Conservation (phyloP, 1,284 basidiomycete species). For the Sanghuangporus weigelae region DNA sequence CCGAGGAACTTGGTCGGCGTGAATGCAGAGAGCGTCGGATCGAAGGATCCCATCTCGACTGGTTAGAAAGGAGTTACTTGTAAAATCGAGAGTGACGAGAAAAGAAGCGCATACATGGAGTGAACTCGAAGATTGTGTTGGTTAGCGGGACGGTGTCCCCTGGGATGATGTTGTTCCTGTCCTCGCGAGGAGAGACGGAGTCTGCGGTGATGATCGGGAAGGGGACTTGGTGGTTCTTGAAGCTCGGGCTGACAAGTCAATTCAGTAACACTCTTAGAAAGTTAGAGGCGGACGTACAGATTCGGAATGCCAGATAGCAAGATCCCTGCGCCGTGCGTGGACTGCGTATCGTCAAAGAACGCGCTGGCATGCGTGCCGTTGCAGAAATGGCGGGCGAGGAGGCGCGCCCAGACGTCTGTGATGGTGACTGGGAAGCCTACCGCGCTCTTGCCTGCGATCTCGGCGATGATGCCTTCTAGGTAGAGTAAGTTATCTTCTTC, state of each 20-base stretch:
- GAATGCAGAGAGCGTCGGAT: constrained; percentile 40
- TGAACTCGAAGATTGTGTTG: constrained; percentile 41
- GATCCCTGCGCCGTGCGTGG: constrained; percentile 31
- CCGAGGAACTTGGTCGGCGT: constrained; percentile 38
- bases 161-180: constrained; percentile 21
- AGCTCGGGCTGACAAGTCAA: constrained; percentile 26
- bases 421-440: constrained; percentile 31
- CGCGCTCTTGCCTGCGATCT: constrained; percentile 29
- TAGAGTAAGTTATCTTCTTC: constrained; percentile 19
- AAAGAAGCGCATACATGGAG: constrained; percentile 32
- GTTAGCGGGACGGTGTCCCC: constrained; percentile 29
- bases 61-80: not conserved
- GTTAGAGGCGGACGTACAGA: constrained; percentile 30
- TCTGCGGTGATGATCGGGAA: constrained; percentile 35
- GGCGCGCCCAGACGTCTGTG: constrained; percentile 30
- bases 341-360: constrained; percentile 27
- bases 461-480: constrained; percentile 24
- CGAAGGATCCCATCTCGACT: constrained; percentile 43
- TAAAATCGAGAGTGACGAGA: not conserved
- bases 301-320: constrained; percentile 31
- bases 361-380: constrained; percentile 33
- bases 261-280: not conserved
- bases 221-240: constrained; percentile 29
- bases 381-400: constrained; percentile 34
- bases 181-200: constrained; percentile 16